Evolutionary conservation across 2,329 filamentous ascomycete genomes (phyloP).

Genomic region (Stagonosporopsis cucurbitacearum): DNA sequence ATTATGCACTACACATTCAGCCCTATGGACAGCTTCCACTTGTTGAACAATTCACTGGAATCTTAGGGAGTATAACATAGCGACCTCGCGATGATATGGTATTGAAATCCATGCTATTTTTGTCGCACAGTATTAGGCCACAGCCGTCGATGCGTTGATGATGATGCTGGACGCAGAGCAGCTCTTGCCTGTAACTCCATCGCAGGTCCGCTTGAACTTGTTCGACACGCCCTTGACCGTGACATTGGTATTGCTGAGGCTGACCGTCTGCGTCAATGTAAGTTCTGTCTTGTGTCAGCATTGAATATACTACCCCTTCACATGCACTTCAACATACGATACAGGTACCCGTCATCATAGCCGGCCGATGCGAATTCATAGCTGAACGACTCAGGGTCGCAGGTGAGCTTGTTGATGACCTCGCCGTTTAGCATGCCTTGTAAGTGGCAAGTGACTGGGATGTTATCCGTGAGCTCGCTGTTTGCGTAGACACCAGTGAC

Average conservation of each 20-base stretch:
- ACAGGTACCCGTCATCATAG: neutral
- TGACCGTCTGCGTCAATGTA: neutral
- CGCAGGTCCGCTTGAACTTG: neutral
- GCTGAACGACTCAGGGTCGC: neutral
- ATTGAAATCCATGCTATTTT: too few species aligned
- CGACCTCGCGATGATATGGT: too few species aligned
- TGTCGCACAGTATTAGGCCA: too few species aligned
- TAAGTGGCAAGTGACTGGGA: neutral
- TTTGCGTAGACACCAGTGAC: constrained; percentile 1
- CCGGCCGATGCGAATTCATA: neutral
- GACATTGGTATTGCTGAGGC: neutral
- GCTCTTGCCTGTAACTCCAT: neutral
- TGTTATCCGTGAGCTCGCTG: neutral
- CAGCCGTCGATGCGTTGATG: neutral
- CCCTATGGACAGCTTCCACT: too few species aligned
- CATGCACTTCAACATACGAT: neutral
- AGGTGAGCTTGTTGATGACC: neutral
- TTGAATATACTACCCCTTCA: neutral
- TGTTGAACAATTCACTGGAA: too few species aligned
- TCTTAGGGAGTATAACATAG: too few species aligned
- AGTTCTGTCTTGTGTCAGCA: constrained; percentile 1
- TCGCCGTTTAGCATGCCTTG: neutral
- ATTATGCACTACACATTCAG: too few species aligned
- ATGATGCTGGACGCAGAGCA: neutral
- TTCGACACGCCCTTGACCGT: neutral